phyloP scores from a whole-genome alignment of 2,329 filamentous ascomycete species.

The Calonectria leucothoes region DNA sequence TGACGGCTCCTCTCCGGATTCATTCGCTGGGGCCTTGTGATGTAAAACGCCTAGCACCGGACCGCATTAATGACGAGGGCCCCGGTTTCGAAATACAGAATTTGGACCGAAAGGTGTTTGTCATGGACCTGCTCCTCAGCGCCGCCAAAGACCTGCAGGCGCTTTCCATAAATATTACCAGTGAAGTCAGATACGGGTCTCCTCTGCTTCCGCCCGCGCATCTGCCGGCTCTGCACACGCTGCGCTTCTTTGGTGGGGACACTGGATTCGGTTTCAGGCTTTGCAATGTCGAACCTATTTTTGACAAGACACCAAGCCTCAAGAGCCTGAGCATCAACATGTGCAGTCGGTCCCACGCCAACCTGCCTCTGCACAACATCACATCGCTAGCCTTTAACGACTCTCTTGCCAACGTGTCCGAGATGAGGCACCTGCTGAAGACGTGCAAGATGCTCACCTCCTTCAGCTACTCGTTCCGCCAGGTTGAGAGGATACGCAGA shows the following conservation, averaged over 20 bases:
- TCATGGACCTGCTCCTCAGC: neutral
- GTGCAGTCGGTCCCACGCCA: neutral
- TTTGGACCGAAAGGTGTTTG: no score
- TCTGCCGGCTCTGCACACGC: neutral
- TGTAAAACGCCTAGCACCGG: no score
- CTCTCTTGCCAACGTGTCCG: neutral
- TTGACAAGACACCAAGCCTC: neutral
- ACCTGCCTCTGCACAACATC: neutral
- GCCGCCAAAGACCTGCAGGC: neutral
- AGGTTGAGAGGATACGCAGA: neutral
- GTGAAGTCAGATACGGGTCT: neutral
- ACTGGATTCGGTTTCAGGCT: neutral
- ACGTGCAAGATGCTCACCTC: neutral
- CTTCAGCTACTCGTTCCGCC: neutral
- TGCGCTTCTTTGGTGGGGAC: neutral
- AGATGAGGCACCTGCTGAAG: neutral
- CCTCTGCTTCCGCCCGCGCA: neutral
- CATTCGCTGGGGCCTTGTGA: no score
- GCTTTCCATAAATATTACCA: neutral
- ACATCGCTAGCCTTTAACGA: neutral
- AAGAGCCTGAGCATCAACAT: neutral
- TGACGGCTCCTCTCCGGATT: neutral
- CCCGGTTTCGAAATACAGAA: no score
- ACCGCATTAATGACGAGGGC: no score
- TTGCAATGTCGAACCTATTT: neutral